Percentiles rank a stretch among this genome's conserved stretches.
Conservation (phyloP, 2,329 filamentous ascomycete genomes). For the Colletotrichum salicis region DNA sequence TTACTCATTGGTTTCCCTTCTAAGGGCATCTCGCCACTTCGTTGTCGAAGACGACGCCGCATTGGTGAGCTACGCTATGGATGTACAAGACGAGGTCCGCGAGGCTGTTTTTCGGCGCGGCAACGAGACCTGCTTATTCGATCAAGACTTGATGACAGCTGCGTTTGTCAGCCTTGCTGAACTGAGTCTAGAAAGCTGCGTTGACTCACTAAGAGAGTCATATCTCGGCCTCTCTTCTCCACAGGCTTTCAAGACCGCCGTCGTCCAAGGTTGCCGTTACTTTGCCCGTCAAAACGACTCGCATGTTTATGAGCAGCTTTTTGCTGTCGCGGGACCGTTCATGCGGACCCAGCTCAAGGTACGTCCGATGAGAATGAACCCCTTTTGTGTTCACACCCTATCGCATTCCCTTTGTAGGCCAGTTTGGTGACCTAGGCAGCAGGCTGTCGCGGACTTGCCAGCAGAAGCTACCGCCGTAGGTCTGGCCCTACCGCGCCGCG, state of each 20-base stretch:
- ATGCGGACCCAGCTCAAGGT: constrained; percentile 69
- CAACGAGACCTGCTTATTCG: constrained; percentile 62
- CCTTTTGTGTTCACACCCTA: background rate
- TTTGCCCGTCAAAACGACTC: constrained; percentile 65
- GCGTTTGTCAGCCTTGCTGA: constrained; percentile 73
- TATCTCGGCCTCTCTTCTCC: constrained; percentile 69
- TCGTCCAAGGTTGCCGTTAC: constrained; percentile 71
- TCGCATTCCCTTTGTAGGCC: background rate
- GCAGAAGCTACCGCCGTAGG: constrained; percentile 45
- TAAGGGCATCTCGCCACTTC: constrained; percentile 73
- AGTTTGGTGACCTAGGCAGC: constrained; percentile 17
- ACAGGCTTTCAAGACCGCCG: constrained; percentile 69
- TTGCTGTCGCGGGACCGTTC: constrained; percentile 64
- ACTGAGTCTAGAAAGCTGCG: constrained; percentile 68
- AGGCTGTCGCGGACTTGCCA: constrained; percentile 53
- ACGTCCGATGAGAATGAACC: constrained; percentile 33
- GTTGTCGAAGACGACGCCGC: constrained; percentile 70
- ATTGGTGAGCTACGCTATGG: constrained; percentile 73
- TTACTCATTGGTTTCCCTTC: constrained; percentile 71
- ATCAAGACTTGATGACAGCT: constrained; percentile 73
- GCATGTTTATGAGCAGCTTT: constrained; percentile 64
- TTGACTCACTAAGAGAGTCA: constrained; percentile 65
- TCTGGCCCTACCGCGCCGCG: constrained; percentile 50
- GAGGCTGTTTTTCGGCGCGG: constrained; percentile 71
- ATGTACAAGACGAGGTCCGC: constrained; percentile 75